Percentiles rank a stretch among this genome's conserved stretches.
Evolutionary conservation across 2,329 filamentous ascomycete genomes (phyloP).

Genomic region (Boeremia lycopersici): DNA sequence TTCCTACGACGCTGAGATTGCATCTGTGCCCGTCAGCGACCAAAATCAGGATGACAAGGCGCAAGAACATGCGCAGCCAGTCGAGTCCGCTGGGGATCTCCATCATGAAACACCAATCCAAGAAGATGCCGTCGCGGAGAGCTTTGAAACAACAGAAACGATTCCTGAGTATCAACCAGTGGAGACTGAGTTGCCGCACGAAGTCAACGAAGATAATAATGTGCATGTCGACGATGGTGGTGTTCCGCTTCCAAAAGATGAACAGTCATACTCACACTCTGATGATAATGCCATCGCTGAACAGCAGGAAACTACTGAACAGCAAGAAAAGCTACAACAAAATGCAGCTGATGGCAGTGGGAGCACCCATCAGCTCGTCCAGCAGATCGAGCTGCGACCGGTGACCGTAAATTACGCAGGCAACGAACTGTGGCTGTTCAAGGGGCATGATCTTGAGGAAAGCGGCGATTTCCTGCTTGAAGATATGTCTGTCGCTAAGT

Average conservation of each 20-base stretch:
- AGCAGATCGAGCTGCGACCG: slow-evolving; percentile 21
- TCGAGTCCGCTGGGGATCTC: not conserved
- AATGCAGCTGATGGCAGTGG: slow-evolving; percentile 22
- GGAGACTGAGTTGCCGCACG: not conserved
- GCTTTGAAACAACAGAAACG: not conserved
- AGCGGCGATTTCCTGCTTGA: slow-evolving; percentile 41
- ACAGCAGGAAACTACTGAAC: slow-evolving; percentile 7
- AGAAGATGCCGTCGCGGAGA: not conserved
- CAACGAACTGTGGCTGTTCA: slow-evolving; percentile 41
- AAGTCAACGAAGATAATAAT: slow-evolving; percentile 1
- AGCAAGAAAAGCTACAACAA: slow-evolving; percentile 8
- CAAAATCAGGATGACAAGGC: not conserved
- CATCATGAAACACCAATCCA: not conserved
- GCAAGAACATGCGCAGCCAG: not conserved
- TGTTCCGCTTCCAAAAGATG: slow-evolving; percentile 19
- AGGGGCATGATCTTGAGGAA: slow-evolving; percentile 35
- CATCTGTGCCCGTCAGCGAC: not conserved
- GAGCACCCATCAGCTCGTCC: slow-evolving; percentile 15
- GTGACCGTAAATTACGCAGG: slow-evolving; percentile 40
- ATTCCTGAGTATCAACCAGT: not conserved
- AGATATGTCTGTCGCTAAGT: slow-evolving; percentile 29
- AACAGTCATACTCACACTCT: slow-evolving; percentile 3
- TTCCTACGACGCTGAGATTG: not conserved
- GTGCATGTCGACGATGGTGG: slow-evolving; percentile 20
- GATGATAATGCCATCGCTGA: not conserved